These are phyloP conservation scores for Stagonosporopsis rhizophila DNA, from an alignment of 2,329 filamentous ascomycete species.

Conservation along the genomic window DNA sequence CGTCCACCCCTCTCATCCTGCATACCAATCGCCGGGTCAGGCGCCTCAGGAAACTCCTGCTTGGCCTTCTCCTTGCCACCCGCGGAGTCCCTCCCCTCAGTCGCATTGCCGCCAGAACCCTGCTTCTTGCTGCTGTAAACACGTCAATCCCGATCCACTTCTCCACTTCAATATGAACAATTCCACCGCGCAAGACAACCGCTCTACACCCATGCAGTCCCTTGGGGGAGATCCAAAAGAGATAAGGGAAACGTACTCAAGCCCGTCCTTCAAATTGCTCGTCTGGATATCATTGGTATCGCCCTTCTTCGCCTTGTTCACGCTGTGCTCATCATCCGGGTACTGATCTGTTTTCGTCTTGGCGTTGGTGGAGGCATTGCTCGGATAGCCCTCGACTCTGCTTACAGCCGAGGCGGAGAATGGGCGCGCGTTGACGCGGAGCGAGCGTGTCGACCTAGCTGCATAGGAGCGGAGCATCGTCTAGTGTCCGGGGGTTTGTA, in stretches of 20 bases:
- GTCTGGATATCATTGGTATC: constrained; percentile 47
- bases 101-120: constrained; percentile 52
- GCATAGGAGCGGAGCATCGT: constrained; percentile 22
- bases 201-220: not conserved
- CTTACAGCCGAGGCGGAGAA: constrained; percentile 27
- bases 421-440: constrained; percentile 14
- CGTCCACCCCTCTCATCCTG: constrained; percentile 59
- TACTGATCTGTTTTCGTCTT: constrained; percentile 34
- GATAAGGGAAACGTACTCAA: constrained; percentile 40
- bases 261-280: constrained; percentile 36
- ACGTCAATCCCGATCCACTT: constrained; percentile 7
- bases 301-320: constrained; percentile 37
- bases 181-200: not conserved
- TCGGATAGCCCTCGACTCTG: constrained; percentile 23
- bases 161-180: too few species aligned
- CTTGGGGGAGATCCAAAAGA: not conserved
- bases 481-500: constrained; percentile 2
- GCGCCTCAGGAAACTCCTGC: constrained; percentile 57
- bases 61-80: constrained; percentile 52
- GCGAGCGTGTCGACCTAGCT: constrained; percentile 15
- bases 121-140: not conserved
- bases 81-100: constrained; percentile 47
- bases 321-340: constrained; percentile 33
- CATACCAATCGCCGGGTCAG: constrained; percentile 57
- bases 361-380: constrained; percentile 27